phyloP scores from a whole-genome alignment of 2,329 filamentous ascomycete genomes.

The Fusarium sp. region DNA sequence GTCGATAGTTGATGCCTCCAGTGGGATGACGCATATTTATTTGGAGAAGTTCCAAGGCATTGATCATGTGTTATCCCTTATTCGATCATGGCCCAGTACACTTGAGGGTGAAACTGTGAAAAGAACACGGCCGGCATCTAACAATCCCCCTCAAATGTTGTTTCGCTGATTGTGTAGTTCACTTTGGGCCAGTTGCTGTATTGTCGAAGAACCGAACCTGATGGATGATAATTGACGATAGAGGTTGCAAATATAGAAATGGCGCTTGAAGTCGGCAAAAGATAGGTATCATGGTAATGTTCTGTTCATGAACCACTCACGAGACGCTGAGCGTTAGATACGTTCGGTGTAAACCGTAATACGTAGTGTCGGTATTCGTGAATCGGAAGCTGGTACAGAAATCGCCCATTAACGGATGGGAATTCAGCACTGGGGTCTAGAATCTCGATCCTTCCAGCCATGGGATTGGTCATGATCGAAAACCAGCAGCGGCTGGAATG shows the following conservation, averaged over 20 bases:
- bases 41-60: slow-evolving; percentile 25
- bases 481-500: slow-evolving; percentile 12
- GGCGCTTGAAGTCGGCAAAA: neutral
- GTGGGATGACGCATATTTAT: slow-evolving; percentile 32
- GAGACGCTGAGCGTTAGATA: neutral
- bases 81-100: slow-evolving; percentile 7
- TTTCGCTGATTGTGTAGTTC: slow-evolving; percentile 20
- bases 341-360: neutral
- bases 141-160: slow-evolving; percentile 6
- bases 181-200: slow-evolving; percentile 5
- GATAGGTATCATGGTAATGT: slow-evolving; percentile 14
- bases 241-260: neutral
- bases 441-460: slow-evolving; percentile 44
- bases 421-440: slow-evolving; percentile 37
- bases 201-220: slow-evolving; percentile 3
- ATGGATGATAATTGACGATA: neutral
- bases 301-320: slow-evolving; percentile 5
- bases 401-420: slow-evolving; percentile 43
- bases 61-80: neutral
- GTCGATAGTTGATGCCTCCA: slow-evolving; percentile 20
- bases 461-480: slow-evolving; percentile 21
- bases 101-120: neutral
- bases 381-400: slow-evolving; percentile 21
- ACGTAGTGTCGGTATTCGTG: slow-evolving; percentile 12
- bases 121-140: slow-evolving; percentile 6